These are phyloP conservation scores for Crassisporium funariophilum DNA, from an alignment of 768 basidiomycete genomes.

Conservation along the genomic window DNA sequence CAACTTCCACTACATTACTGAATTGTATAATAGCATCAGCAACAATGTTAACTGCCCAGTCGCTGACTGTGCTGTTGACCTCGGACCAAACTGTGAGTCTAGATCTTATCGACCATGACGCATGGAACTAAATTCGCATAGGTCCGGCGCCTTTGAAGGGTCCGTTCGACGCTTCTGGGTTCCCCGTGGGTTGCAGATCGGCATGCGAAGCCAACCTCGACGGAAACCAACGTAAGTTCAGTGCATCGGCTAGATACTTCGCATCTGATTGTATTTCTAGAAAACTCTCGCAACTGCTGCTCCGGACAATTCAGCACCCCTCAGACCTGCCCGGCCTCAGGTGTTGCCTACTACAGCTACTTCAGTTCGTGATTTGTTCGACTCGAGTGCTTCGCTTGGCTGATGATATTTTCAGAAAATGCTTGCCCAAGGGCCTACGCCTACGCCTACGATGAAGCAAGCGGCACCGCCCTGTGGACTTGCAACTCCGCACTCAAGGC, in stretches of 20 bases:
- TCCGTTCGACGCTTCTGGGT: slow-evolving; percentile 52
- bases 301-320: slow-evolving; percentile 54
- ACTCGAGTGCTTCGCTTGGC: neutral
- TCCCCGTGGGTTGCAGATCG: slow-evolving; percentile 61
- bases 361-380: slow-evolving; percentile 27
- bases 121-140: slow-evolving; percentile 22
- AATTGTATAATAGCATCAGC: slow-evolving; percentile 34
- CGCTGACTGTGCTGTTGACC: slow-evolving; percentile 61
- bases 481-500: slow-evolving; percentile 43
- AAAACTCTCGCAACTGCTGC: slow-evolving; percentile 67
- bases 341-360: slow-evolving; percentile 39
- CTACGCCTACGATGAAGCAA: slow-evolving; percentile 58
- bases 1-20: neutral
- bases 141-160: slow-evolving; percentile 55
- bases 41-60: slow-evolving; percentile 57
- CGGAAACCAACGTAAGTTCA: slow-evolving; percentile 40
- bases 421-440: slow-evolving; percentile 52
- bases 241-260: neutral
- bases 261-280: slow-evolving; percentile 25
- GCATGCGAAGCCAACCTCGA: slow-evolving; percentile 52
- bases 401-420: slow-evolving; percentile 24
- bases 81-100: slow-evolving; percentile 54
- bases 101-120: neutral
- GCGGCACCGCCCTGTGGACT: slow-evolving; percentile 53
- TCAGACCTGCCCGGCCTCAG: slow-evolving; percentile 56